Conservation (phyloP, 495 filamentous ascomycete genomes). For the Talaromyces ruber region DNA sequence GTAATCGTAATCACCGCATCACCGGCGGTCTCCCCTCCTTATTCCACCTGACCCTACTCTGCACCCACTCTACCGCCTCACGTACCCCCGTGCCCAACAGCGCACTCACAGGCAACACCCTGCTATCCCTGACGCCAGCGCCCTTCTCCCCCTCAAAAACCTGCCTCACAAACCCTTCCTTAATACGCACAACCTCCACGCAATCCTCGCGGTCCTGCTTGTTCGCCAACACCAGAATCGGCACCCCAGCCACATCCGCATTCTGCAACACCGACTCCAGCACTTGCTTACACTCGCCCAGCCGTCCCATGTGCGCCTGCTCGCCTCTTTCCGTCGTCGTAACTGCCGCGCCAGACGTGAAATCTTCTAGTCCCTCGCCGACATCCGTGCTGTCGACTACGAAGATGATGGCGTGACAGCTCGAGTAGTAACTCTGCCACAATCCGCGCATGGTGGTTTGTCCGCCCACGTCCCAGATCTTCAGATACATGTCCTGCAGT, state of each 20-base stretch:
- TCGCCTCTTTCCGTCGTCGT: not conserved
- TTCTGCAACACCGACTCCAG: constrained; percentile 77
- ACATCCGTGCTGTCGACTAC: constrained; percentile 92
- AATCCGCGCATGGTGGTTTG: constrained; percentile 82
- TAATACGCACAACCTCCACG: constrained; percentile 92
- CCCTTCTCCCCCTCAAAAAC: constrained; percentile 93
- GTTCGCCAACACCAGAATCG: constrained; percentile 87
- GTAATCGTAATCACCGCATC: constrained; percentile 55
- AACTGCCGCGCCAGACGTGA: constrained; percentile 16
- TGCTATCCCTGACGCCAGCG: constrained; percentile 71
- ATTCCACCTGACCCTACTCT: constrained; percentile 89
- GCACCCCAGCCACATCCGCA: constrained; percentile 80
- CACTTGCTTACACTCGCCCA: constrained; percentile 84
- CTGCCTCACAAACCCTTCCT: constrained; percentile 87
- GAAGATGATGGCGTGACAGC: constrained; percentile 94
- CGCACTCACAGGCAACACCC: constrained; percentile 86
- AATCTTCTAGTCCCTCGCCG: constrained; percentile 59
- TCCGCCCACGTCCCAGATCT: constrained; percentile 97
- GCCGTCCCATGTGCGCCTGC: constrained; percentile 43
- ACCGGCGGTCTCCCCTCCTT: constrained; percentile 85
- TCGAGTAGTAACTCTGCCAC: constrained; percentile 92
- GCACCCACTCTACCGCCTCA: constrained; percentile 94
- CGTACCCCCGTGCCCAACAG: constrained; percentile 83
- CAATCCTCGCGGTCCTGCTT: constrained; percentile 98
- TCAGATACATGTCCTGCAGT: constrained; percentile 86